Base-by-base conservation (phyloP, 2,329 filamentous ascomycete species). In the Alternaria sp. region DNA sequence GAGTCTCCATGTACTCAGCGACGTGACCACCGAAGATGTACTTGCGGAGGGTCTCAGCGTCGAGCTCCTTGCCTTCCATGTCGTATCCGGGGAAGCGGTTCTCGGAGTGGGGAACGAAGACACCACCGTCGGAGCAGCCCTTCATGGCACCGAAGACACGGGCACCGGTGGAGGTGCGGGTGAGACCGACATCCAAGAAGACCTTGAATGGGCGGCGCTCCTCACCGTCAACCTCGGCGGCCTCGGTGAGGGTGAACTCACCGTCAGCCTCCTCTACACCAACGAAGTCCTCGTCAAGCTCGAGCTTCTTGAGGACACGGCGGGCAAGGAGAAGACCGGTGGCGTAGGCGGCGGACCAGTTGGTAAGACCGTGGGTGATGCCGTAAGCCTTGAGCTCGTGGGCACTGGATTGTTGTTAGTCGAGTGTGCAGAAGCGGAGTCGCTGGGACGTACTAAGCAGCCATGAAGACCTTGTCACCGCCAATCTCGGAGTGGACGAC, bases 101-200 rank as follows among this genome's bases (percentile, higher is more conserved):
- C 90, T 98, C 94, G 78, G 93, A 97, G 92, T 99, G 96, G 78
- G 96, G 96, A 77, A 99, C 86, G 84, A 94, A 89, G 85, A 99
- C 92, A 83, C 96, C 96, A 85, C 96, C 96, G 85, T 99, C 96
- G 50, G 94, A 98, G 79, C 94, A 95, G 88, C 96, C 96, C 92
- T 99, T 99, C 92, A 99, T 93, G 85, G 95, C 96, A 85, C 93
- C 96, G 83, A 99, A 99, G 87, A 99, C 90, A 87, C 96, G 94
- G 84, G 95, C 94, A 90, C 96, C 96, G 75, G 96, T 99, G 73
- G 94, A 97, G 81, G 96, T 99, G 80, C 96, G 93, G 85, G 90
- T 88, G 80, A 99, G 93, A 89, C 96, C 96, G 80, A 99, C 96
- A 81, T 99, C 96, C 76, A 99, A 91, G 92, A 92, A 93, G 84